Conservation (phyloP, 176 grass and related monocot species). For the Triticum monococcum region DNA sequence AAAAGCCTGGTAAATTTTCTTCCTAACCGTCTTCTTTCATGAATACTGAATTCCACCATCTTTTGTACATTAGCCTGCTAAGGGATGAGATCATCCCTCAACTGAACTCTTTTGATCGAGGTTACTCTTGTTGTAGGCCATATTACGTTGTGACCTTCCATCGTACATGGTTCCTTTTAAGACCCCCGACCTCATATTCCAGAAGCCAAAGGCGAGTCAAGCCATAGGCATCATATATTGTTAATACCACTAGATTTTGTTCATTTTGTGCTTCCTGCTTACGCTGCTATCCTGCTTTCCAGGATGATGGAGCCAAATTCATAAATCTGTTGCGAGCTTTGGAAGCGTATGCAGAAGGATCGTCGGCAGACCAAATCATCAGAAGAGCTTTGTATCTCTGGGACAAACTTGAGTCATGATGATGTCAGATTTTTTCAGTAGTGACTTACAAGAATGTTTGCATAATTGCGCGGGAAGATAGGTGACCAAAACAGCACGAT, state of each 20-base stretch:
- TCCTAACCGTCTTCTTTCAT: neutral
- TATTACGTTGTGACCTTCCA: constrained; percentile 78
- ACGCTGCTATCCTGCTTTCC: constrained; percentile 20
- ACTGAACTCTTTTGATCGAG: constrained; percentile 17
- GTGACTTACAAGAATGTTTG: neutral
- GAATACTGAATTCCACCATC: neutral
- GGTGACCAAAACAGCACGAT: neutral
- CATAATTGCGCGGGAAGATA: constrained; percentile 21
- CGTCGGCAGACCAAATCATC: constrained; percentile 72
- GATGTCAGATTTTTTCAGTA: neutral
- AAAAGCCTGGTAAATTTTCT: constrained; percentile 76
- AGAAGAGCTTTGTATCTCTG: constrained; percentile 75
- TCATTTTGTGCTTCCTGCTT: neutral
- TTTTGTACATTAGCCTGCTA: neutral
- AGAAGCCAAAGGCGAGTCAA: constrained; percentile 60
- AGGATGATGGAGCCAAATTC: constrained; percentile 91
- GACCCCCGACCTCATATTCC: constrained; percentile 59
- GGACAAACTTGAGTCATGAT: constrained; percentile 59
- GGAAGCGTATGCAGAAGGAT: constrained; percentile 94
- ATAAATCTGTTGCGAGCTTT: constrained; percentile 73
- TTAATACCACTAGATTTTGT: neutral
- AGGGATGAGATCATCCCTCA: neutral
- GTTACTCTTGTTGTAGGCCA: constrained; percentile 53
- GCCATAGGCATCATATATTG: neutral
- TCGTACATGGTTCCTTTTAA: constrained; percentile 89